Evolutionary conservation across 2,329 filamentous ascomycete species (phyloP).

Genomic region (Geosmithia morbida): DNA sequence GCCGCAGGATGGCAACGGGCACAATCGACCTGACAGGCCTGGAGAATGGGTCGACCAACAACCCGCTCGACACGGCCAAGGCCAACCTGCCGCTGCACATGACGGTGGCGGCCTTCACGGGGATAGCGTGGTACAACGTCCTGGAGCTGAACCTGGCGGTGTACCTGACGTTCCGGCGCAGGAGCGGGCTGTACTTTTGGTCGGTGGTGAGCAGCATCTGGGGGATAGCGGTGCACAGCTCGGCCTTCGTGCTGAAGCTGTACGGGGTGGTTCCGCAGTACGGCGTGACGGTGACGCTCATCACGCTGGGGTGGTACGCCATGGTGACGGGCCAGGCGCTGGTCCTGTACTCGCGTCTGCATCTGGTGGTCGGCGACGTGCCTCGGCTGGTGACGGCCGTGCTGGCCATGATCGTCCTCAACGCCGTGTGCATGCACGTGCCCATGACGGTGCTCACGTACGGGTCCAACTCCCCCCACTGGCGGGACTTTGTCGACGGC

Average conservation of each 20-base stretch:
- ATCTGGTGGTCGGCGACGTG: constrained; percentile 40
- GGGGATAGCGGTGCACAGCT: constrained; percentile 16
- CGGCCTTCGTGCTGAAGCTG: constrained; percentile 26
- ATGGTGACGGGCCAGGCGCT: constrained; percentile 45
- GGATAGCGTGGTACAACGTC: constrained; percentile 15
- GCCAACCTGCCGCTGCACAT: constrained; percentile 11
- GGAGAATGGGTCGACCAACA: background rate
- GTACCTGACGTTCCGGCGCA: constrained; percentile 14
- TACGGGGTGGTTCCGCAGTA: constrained; percentile 9
- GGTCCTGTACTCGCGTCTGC: constrained; percentile 44
- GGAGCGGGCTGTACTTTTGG: constrained; percentile 20
- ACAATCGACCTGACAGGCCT: background rate
- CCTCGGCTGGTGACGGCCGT: constrained; percentile 27
- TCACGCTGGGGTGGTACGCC: constrained; percentile 6
- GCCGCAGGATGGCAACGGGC: background rate
- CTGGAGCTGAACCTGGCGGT: constrained; percentile 17
- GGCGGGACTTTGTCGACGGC: background rate
- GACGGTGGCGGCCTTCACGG: constrained; percentile 16
- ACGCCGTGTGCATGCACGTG: constrained; percentile 33
- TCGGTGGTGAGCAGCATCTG: constrained; percentile 16
- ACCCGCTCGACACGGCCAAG: background rate
- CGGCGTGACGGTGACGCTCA: background rate
- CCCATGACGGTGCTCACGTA: constrained; percentile 37
- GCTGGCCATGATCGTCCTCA: constrained; percentile 38
- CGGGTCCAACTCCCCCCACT: constrained; percentile 22